Evolutionary conservation across 768 basidiomycete genomes (phyloP).

Genomic region (Auriscalpium vulgare): DNA sequence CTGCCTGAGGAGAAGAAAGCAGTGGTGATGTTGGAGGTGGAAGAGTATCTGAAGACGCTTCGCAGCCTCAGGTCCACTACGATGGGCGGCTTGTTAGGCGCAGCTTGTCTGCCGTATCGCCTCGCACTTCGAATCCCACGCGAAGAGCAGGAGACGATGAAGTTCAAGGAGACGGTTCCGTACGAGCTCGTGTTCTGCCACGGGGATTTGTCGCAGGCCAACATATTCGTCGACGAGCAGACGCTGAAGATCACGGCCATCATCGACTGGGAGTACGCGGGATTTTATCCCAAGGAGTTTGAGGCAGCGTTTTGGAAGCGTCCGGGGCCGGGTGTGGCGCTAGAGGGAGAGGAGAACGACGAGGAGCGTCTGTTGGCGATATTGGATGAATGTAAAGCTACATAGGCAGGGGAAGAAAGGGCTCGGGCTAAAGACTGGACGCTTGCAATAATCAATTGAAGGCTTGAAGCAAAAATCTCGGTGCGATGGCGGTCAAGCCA

Average conservation of each 20-base stretch:
- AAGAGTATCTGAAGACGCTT: background rate
- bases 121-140: background rate
- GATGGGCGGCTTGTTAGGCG: background rate
- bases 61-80: background rate
- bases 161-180: background rate
- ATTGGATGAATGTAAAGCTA: background rate
- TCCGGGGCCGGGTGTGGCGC: background rate
- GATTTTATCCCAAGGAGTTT: background rate
- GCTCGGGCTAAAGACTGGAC: too few relatives aligned
- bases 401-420: too few relatives aligned
- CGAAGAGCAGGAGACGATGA: background rate
- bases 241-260: background rate
- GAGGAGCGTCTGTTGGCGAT: background rate
- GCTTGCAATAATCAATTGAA: too few relatives aligned
- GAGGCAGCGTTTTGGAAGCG: background rate
- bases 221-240: background rate
- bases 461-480: too few relatives aligned
- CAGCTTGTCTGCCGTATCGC: background rate
- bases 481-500: too few relatives aligned
- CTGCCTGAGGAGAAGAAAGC: background rate
- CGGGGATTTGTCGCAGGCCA: background rate
- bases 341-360: background rate
- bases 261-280: conserved; percentile 1
- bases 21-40: background rate
- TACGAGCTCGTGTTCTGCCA: background rate